Conservation (phyloP, 1,284 basidiomycete genomes). For the Ustilago tritici region DNA sequence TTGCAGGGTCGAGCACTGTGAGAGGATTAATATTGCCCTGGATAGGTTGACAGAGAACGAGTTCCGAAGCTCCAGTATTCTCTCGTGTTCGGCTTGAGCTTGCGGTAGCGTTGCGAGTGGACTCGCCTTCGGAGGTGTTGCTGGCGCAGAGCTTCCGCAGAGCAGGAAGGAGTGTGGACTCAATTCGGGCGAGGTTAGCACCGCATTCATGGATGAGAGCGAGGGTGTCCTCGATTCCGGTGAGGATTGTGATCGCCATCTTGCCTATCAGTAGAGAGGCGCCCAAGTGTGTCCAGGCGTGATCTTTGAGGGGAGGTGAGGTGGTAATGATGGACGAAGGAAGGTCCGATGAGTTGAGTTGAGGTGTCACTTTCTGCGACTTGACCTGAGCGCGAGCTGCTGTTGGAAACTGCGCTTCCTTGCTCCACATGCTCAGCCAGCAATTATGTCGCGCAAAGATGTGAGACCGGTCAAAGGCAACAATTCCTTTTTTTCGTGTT, state of each 20-base stretch:
- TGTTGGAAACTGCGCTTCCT: conserved; percentile 4
- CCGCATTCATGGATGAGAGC: conserved; percentile 49
- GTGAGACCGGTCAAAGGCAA: neutral
- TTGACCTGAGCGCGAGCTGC: conserved; percentile 30
- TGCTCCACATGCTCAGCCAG: conserved; percentile 20
- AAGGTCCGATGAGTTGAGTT: neutral
- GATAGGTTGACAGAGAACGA: conserved; percentile 28
- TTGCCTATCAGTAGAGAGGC: neutral
- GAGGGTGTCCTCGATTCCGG: conserved; percentile 48
- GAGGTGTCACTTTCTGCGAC: conserved; percentile 19
- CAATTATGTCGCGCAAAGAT: neutral
- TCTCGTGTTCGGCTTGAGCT: conserved; percentile 19
- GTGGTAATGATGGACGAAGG: neutral
- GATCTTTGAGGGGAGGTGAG: neutral
- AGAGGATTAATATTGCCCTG: conserved; percentile 44
- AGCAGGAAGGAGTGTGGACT: conserved; percentile 38
- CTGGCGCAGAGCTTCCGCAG: conserved; percentile 36
- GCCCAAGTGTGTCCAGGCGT: too few species aligned
- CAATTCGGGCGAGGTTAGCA: conserved; percentile 17
- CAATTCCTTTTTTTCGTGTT: neutral
- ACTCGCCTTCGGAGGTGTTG: conserved; percentile 15
- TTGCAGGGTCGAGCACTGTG: conserved; percentile 39
- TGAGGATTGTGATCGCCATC: conserved; percentile 37
- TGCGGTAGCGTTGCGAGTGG: conserved; percentile 10
- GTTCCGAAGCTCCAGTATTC: conserved; percentile 4